Conservation (phyloP, 352 stramenopile species). For the Globisporangium cystogenes region DNA sequence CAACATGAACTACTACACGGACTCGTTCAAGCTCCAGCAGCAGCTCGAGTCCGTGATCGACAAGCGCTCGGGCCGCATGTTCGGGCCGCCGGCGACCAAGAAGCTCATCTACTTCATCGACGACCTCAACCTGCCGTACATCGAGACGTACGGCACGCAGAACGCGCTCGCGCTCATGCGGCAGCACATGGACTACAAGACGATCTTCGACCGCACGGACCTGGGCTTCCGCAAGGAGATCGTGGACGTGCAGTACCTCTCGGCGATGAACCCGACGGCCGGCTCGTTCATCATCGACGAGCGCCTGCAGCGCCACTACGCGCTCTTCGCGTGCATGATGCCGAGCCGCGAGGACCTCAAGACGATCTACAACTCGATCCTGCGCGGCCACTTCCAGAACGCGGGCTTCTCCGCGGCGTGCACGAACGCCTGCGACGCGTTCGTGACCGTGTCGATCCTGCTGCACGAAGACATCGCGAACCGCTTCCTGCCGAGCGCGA, state of each 20-base stretch:
- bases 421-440: constrained; percentile 65
- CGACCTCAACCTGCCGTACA: constrained; percentile 96
- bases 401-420: constrained; percentile 66
- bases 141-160: constrained; percentile 96
- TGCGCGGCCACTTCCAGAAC: constrained; percentile 92
- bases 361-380: constrained; percentile 94
- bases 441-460: constrained; percentile 89
- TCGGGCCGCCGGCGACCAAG: constrained; percentile 94
- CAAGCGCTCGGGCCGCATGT: constrained; percentile 94
- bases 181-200: constrained; percentile 96
- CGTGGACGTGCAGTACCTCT: constrained; percentile 95
- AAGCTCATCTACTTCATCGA: constrained; percentile 97
- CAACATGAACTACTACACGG: constrained; percentile 98
- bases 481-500: constrained; percentile 93
- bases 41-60: constrained; percentile 97
- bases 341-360: constrained; percentile 92
- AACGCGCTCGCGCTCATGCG: constrained; percentile 94
- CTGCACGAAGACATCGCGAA: constrained; percentile 92
- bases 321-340: constrained; percentile 95
- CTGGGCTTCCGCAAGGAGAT: constrained; percentile 96
- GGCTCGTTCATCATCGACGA: constrained; percentile 97
- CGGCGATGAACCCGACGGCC: constrained; percentile 96
- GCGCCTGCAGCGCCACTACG: constrained; percentile 94
- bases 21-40: constrained; percentile 92
- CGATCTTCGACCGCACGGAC: constrained; percentile 94